These are phyloP conservation scores for Alternaria angustiovoidea DNA, from an alignment of 2,329 filamentous ascomycete genomes.

Conservation along the genomic window DNA sequence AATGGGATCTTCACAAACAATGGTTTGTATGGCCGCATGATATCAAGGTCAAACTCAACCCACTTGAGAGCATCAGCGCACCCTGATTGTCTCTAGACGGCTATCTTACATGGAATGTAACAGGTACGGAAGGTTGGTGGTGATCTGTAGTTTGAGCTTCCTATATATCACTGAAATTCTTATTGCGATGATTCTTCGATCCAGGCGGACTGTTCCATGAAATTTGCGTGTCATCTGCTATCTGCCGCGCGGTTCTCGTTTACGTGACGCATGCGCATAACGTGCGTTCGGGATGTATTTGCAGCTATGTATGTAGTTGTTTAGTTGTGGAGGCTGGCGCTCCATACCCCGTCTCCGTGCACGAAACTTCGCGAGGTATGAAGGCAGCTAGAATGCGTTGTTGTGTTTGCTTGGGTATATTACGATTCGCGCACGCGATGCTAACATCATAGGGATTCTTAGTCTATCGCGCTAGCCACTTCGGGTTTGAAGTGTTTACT, in stretches of 20 bases:
- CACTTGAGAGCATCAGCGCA: conserved; percentile 9
- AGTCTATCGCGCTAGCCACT: conserved; percentile 13
- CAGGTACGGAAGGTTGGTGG: background rate
- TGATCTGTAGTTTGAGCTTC: background rate
- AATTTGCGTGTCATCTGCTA: background rate
- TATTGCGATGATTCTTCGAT: background rate
- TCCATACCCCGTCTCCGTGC: background rate
- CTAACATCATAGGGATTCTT: conserved; percentile 10
- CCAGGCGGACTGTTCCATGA: background rate
- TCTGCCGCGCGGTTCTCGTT: background rate
- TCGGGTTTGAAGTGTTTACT: conserved; percentile 6
- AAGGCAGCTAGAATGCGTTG: background rate
- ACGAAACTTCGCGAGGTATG: background rate
- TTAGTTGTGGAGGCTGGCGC: background rate
- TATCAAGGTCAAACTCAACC: conserved; percentile 37
- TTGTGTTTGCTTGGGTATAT: background rate
- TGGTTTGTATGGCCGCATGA: conserved; percentile 54
- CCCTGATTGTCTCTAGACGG: background rate
- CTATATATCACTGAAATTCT: background rate
- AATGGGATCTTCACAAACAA: conserved; percentile 53
- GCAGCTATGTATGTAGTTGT: background rate
- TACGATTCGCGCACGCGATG: conserved; percentile 5
- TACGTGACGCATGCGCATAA: background rate
- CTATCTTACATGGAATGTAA: background rate
- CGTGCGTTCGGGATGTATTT: background rate